Conservation (phyloP, 225 moss, liverwort and hornwort species). For the Lunularia cruciata region DNA sequence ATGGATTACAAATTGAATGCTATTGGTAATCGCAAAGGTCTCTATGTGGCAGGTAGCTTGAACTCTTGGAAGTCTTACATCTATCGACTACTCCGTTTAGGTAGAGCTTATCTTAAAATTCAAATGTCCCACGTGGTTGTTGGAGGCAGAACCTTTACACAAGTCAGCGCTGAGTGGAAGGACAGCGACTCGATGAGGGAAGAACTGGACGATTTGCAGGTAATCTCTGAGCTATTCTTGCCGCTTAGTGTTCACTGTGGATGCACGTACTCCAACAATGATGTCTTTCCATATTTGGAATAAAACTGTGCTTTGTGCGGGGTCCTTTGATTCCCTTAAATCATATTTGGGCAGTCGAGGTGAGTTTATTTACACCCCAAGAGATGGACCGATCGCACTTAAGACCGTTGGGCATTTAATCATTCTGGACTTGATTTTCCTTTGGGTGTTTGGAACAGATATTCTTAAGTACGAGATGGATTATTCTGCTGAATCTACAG, state of each 20-base stretch:
- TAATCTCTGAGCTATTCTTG: conserved; percentile 20
- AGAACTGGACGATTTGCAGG: conserved; percentile 98
- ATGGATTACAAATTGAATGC: too few species aligned
- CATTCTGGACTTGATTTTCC: background rate
- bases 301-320: too few species aligned
- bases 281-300: background rate
- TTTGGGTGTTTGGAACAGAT: conserved; percentile 55
- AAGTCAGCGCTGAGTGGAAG: conserved; percentile 95
- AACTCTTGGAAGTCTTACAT: background rate
- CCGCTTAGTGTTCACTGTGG: background rate
- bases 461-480: conserved; percentile 96
- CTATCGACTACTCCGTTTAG: background rate
- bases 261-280: too few species aligned
- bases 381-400: too few species aligned
- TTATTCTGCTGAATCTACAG: conserved; percentile 87
- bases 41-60: background rate
- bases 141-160: conserved; percentile 81
- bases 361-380: too few species aligned
- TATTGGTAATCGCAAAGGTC: background rate
- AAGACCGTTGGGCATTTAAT: too few species aligned
- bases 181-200: conserved; percentile 98
- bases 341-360: too few species aligned
- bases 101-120: background rate
- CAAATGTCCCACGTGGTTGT: conserved; percentile 1
- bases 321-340: too few species aligned